Evolutionary conservation across 768 basidiomycete genomes (phyloP).

Genomic region (Paxillus rubicundulus): DNA sequence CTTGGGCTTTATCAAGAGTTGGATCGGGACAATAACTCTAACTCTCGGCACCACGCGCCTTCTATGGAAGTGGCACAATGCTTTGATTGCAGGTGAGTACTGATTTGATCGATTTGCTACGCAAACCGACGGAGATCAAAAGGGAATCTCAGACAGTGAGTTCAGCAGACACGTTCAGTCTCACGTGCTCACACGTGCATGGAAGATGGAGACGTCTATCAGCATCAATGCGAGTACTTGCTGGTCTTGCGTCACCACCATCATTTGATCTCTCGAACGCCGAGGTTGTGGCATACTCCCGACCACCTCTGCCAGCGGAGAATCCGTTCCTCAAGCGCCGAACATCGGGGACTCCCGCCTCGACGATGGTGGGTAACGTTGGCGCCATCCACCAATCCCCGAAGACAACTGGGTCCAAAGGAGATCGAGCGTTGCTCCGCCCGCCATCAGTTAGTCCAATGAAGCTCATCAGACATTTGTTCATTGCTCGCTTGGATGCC

Average conservation of each 20-base stretch:
- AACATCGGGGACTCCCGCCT: not conserved
- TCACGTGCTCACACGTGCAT: not conserved
- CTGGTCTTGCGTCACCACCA: slow-evolving; percentile 33
- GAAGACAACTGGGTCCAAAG: not conserved
- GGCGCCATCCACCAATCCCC: not conserved
- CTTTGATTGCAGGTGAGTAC: slow-evolving; percentile 37
- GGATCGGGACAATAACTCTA: slow-evolving; percentile 12
- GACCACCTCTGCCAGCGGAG: slow-evolving; percentile 38
- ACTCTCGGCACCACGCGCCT: slow-evolving; percentile 30
- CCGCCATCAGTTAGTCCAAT: slow-evolving; percentile 18
- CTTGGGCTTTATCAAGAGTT: slow-evolving; percentile 3
- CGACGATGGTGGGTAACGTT: not conserved
- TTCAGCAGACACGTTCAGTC: not conserved
- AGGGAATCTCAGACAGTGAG: slow-evolving; percentile 8
- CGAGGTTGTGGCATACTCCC: slow-evolving; percentile 37
- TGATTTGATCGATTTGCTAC: not conserved
- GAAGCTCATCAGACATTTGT: slow-evolving; percentile 30
- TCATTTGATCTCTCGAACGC: slow-evolving; percentile 10
- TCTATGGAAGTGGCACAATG: slow-evolving; percentile 46
- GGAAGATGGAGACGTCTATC: slow-evolving; percentile 31
- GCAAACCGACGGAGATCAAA: not conserved
- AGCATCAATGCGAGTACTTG: slow-evolving; percentile 39
- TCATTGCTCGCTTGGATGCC: slow-evolving; percentile 33
- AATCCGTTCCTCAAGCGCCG: slow-evolving; percentile 39
- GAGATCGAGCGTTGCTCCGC: not conserved